phyloP scores from a whole-genome alignment of 495 filamentous ascomycete species.

The Sabuloglossum arenarium region DNA sequence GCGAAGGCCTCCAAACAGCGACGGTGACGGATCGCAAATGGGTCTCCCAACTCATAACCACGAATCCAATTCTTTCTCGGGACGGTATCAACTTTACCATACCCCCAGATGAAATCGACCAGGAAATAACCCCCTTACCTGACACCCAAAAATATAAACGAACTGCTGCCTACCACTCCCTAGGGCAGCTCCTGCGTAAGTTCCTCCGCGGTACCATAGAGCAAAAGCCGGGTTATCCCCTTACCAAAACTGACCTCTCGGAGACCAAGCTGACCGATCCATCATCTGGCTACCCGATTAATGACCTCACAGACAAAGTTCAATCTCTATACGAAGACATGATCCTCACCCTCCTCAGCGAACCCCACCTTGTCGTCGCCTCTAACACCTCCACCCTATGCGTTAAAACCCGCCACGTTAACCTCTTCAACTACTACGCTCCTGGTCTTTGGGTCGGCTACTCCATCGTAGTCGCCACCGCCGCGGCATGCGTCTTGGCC shows the following conservation, averaged over 20 bases:
- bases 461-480: constrained; percentile 14
- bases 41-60: constrained; percentile 10
- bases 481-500: constrained; percentile 14
- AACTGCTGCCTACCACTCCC: constrained; percentile 15
- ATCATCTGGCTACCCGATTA: constrained; percentile 11
- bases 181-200: constrained; percentile 14
- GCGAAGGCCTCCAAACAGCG: constrained; percentile 8
- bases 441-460: constrained; percentile 20
- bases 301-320: constrained; percentile 10
- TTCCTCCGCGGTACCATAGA: constrained; percentile 14
- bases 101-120: constrained; percentile 7
- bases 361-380: constrained; percentile 16
- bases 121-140: constrained; percentile 5
- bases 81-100: background rate
- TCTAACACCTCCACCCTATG: constrained; percentile 9
- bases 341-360: constrained; percentile 17
- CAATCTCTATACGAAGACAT: constrained; percentile 18
- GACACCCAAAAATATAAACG: constrained; percentile 12
- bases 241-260: constrained; percentile 17
- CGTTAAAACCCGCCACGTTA: constrained; percentile 10
- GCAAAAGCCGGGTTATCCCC: constrained; percentile 5
- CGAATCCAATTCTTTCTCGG: background rate
- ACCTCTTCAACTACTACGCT: constrained; percentile 16
- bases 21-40: constrained; percentile 6
- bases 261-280: constrained; percentile 16